Base-by-base conservation (phyloP, 768 basidiomycete genomes). In the Tricholoma matsutake region DNA sequence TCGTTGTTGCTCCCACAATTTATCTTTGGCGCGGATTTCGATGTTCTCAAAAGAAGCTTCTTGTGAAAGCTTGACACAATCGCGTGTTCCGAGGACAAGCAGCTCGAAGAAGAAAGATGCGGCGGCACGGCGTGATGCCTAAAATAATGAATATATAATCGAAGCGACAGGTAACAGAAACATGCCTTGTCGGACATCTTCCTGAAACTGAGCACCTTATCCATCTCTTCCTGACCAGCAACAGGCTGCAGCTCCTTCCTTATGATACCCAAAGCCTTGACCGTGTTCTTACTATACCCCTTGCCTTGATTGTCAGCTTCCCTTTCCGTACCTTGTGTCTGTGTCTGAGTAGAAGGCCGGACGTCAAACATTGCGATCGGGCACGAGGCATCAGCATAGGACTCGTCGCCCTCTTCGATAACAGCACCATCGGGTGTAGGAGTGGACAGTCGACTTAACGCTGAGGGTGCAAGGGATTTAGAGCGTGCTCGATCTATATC, bases 21-120 rank as follows among this genome's bases (percentile, higher is more conserved):
- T 92, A 64, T 87, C 83, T 75, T 94, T 96, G 28, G 86, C 88
- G 9, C 81, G 76, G 32, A 98, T 79, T 67, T 90, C 84, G 60
- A 98, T 97, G 73, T 96, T 94, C 63, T 87, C 90, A 69, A 93
- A 97, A 0, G 93, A 78, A 7, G 78, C 78, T 5, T 71, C 67
- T 72, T 99, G 97, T 6, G 85, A 76, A 47, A 99, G 74, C 66
- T 90, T 86, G 65, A 99, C 79, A 70, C 91, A 94, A 72, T 98
- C 96, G 34, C 92, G 88, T 4, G 96, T 98, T 9, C 94, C 89
- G 1, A 99, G 85, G 1, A 98, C 94, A 29, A 99, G 87, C 34
- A 98, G 76, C 73, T 99, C 97, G 71, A 99, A 99, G 82, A 99
- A 99, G 80, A 99, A 98, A 1, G 94, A 88, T 1, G 96, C 86